Evolutionary conservation across 768 basidiomycete species (phyloP), one percentile per base, ranked within the genome.

Genomic region (Termitomyces sp.): DNA sequence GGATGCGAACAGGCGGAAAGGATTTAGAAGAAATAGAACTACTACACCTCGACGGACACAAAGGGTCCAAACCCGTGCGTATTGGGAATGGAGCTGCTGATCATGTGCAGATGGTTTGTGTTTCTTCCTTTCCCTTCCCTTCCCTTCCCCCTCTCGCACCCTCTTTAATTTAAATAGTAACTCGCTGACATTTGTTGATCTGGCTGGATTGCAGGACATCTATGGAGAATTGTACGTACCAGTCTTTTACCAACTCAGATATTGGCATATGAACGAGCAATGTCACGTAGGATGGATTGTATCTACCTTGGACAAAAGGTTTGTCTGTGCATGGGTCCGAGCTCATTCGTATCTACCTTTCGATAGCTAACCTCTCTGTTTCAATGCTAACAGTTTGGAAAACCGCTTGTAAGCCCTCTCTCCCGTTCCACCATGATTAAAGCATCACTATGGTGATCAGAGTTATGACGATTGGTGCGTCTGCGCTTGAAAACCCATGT

Each of bases 1-100:
- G 14, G 1, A 38, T 15, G 35, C 26, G 6, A 6, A n/a, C 52
- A 86, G 85, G 86, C 21, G 78, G 84, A 40, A 87, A 91, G 73
- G 88, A 92, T 48, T 72, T 98, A 6, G 86, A 89, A 60, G 92
- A 95, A 69, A 72, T 88, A 53, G 93, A 95, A 64, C 76, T 99
- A 5, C 71, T 70, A 15, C 96, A 98, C 68, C 77, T 98, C 5
- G 92, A 94, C 61, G 96, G 90, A 6, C 89, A 92, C 65, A 91
- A 91, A 65, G 88, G 86, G 6, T 91, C 89, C 6, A 87, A 82
- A 59, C 91, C 91, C 23, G 91, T 94, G 31, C 79, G 90, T 11
- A 94, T 99, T 56, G 96, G 96, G 5, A 99, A 99, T 68, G 96
- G 96, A 3, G 96, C 96, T 0, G 94, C 93, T 3, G 87, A 94